Base-by-base conservation (phyloP, 2,329 filamentous ascomycete genomes). In the Aquanectria penicillioides region DNA sequence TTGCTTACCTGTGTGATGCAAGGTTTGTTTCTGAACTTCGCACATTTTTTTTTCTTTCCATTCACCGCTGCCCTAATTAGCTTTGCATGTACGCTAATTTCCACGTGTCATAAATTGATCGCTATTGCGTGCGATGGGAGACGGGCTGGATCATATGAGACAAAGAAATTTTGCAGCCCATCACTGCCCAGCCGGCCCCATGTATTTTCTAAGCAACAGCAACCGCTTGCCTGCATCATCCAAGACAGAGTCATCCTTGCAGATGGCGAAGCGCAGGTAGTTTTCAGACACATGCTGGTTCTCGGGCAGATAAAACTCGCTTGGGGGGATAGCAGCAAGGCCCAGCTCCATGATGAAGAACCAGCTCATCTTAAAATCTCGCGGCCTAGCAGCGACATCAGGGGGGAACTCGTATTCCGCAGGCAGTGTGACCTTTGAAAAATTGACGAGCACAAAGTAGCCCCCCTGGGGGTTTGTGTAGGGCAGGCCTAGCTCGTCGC, bases 371-470 rank as follows among this genome's bases (percentile, higher is more conserved):
- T 95, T 91, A 80, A 97, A 97, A 74, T 97, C 93, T 40, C 93
- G 83, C 12, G 93, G 91, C 1, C 93, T 85, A 68, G 82, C 23
- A 18, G 31, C 51, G 10, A 52, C 26, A 7, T 40, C 18, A 4
- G 28, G 13, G 3, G 37, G 48, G 37, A 47, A 44, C 25, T 47
- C 22, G 12, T 55, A 55, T 4, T 23, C 51, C 2, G 38, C 12
- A 5, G 47, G 47, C 11, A 51, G 22, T 9, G n/a, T 40, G 15
- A 98, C 92, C 71, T 93, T 93, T 53, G 86, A 82, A 81, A 98
- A 88, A 79, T 98, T 98, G 63, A 91, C 94, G 54, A 97, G 86
- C 38, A 98, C 93, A 73, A 97, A 98, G 80, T 98, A 98, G 17
- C 94, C 94, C 53, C 94, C 94, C 75, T 98, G 93, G 2, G 94